These are phyloP conservation scores for Rhodotorula sp. DNA, from an alignment of 1,284 basidiomycete genomes.

Conservation along the genomic window DNA sequence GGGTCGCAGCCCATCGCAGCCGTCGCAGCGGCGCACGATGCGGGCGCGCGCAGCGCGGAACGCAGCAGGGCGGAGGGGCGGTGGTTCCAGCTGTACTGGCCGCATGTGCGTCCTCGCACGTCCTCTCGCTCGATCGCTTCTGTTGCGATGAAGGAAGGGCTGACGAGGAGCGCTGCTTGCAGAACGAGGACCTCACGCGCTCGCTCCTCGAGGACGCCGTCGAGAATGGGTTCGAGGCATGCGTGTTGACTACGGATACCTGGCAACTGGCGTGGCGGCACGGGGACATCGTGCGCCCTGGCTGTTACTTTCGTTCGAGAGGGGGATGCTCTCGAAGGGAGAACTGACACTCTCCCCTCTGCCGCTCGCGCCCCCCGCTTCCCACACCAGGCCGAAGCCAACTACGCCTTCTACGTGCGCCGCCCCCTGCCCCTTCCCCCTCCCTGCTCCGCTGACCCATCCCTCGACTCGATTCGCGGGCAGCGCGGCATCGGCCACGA, in stretches of 20 bases:
- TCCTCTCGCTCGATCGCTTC: not conserved
- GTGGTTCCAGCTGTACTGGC: constrained; percentile 80
- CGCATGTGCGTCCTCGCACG: constrained; percentile 48
- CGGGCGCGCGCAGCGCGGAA: not conserved
- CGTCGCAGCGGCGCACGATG: constrained; percentile 64
- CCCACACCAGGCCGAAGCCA: constrained; percentile 11
- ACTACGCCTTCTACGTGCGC: not conserved
- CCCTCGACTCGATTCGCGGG: constrained; percentile 6
- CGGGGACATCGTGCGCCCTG: constrained; percentile 57
- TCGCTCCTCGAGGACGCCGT: constrained; percentile 58
- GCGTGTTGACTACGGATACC: constrained; percentile 62
- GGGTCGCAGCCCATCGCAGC: constrained; percentile 70
- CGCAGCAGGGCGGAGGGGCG: constrained; percentile 52
- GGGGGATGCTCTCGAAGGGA: no score
- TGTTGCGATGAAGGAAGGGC: no score
- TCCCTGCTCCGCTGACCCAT: not conserved
- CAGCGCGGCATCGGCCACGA: constrained; percentile 55
- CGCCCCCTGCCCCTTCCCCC: no score
- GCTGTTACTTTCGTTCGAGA: no score
- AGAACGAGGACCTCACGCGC: constrained; percentile 60
- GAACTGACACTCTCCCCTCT: no score
- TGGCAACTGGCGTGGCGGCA: constrained; percentile 62
- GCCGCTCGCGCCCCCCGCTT: no score
- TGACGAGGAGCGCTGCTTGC: not conserved
- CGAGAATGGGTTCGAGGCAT: constrained; percentile 57